Base-by-base conservation (phyloP, 2,329 filamentous ascomycete genomes). In the Colletotrichum siamense region DNA sequence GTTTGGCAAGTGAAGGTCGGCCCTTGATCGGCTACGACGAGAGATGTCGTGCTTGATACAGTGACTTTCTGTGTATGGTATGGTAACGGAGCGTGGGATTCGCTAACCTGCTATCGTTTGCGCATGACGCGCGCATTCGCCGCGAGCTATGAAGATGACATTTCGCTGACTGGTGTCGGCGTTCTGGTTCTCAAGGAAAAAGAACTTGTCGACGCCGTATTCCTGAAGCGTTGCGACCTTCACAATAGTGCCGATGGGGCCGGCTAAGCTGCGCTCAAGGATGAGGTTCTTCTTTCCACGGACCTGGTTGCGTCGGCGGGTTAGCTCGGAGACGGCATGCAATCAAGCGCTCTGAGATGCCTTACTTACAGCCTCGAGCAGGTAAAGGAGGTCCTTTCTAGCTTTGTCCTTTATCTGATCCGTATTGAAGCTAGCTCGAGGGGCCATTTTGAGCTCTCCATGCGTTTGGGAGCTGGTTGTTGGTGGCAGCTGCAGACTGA, bases 281-380 rank as follows among this genome's bases (percentile, higher is more conserved):
- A 99, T 95, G 77, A 99, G 89, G 82, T 98, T 99, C 90, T 99
- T 99, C 92, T 99, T 99, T 80, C 98, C 98, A 83, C 96, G 95
- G 79, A 99, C 95, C 97, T 99, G 82, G 15, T 52, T 62, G 34
- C 63, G 24, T 39, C 39, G 36, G 34, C 61, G 26, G 28, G 52
- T 78, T 52, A 77, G 66, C 69, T 66, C 55, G 44, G 49, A 76
- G 62, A 30, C 55, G 59, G n/a, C 13, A 22, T 64, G 36, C 24
- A 55, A 57, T 26, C 55, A 63, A 36, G 30, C 32, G 28, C 15
- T 16, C 62, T 34, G 34, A 52, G 69, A 44, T 44, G 75, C 71
- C 75, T 78, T 71, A 95, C 96, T 92, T 94, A 99, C 97, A 86
- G 95, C 94, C 91, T 99, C 96, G 77, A 99, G 94, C 81, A 99